phyloP scores from a whole-genome alignment of 176 grass and related monocot genomes.

The Rhynchospora breviuscula region DNA sequence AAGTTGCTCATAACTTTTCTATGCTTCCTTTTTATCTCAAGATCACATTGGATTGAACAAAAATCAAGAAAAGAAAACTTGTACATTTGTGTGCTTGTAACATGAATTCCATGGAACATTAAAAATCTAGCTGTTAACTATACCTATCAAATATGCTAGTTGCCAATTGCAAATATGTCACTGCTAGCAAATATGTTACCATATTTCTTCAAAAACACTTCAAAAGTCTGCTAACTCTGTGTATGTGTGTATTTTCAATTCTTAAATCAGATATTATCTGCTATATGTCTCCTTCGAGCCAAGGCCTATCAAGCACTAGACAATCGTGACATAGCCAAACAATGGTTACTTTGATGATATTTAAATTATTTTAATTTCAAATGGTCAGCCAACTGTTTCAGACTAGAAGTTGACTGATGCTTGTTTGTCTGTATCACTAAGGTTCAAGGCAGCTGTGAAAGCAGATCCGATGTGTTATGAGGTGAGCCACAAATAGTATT shows the following conservation, averaged over 20 bases:
- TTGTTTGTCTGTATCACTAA: conserved; percentile 26
- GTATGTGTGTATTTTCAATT: not conserved
- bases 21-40: not conserved
- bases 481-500: conserved; percentile 38
- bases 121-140: not conserved
- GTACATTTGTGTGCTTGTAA: not conserved
- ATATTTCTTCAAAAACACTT: not conserved
- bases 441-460: conserved; percentile 95
- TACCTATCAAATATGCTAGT: not conserved
- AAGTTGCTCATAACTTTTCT: not conserved
- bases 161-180: not conserved
- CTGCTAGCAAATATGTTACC: not conserved
- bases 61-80: not conserved
- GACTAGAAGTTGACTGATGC: not conserved
- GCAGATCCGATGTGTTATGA: conserved; percentile 93
- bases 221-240: not conserved
- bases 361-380: conserved; percentile 14
- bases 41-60: not conserved
- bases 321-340: conserved; percentile 75
- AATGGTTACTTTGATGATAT: conserved; percentile 50
- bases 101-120: not conserved
- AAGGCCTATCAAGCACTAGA: conserved; percentile 95
- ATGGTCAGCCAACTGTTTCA: not conserved
- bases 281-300: conserved; percentile 88
- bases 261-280: conserved; percentile 67